Conservation (phyloP, 495 filamentous ascomycete species). For the Podospora sp. region DNA sequence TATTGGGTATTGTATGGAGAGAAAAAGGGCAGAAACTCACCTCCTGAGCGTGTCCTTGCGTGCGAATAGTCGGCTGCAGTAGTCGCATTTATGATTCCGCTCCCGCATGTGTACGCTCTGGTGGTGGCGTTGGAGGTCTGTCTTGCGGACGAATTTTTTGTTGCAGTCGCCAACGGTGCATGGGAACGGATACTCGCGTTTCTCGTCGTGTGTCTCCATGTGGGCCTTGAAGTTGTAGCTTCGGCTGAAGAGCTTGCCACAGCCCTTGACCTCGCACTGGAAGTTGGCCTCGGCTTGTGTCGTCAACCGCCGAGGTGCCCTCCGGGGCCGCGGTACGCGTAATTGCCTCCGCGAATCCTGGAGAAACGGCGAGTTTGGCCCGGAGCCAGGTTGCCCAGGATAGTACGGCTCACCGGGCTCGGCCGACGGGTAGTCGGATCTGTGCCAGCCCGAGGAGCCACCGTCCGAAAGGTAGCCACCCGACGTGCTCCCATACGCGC, state of each 20-base stretch:
- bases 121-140: constrained; percentile 80
- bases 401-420: constrained; percentile 46
- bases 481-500: constrained; percentile 42
- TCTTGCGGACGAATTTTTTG: constrained; percentile 79
- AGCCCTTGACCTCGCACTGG: constrained; percentile 68
- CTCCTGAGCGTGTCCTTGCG: constrained; percentile 82
- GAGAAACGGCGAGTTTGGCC: constrained; percentile 31
- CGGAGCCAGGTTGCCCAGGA: constrained; percentile 22
- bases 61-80: constrained; percentile 75
- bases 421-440: constrained; percentile 47
- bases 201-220: constrained; percentile 85
- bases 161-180: constrained; percentile 67
- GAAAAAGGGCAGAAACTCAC: constrained; percentile 45
- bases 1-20: constrained; percentile 1
- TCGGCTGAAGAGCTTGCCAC: constrained; percentile 79
- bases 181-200: constrained; percentile 65
- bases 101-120: constrained; percentile 82
- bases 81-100: constrained; percentile 68
- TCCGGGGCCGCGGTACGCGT: constrained; percentile 44
- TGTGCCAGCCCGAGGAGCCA: constrained; percentile 51
- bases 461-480: constrained; percentile 54
- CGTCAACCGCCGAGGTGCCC: constrained; percentile 60
- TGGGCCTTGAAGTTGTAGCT: constrained; percentile 92
- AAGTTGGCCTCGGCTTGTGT: constrained; percentile 76
- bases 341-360: constrained; percentile 41